Evolutionary conservation across 1,139 yeast genomes (phyloP), one percentile per base, ranked within the genome.

Genomic region (Candida anutae): DNA sequence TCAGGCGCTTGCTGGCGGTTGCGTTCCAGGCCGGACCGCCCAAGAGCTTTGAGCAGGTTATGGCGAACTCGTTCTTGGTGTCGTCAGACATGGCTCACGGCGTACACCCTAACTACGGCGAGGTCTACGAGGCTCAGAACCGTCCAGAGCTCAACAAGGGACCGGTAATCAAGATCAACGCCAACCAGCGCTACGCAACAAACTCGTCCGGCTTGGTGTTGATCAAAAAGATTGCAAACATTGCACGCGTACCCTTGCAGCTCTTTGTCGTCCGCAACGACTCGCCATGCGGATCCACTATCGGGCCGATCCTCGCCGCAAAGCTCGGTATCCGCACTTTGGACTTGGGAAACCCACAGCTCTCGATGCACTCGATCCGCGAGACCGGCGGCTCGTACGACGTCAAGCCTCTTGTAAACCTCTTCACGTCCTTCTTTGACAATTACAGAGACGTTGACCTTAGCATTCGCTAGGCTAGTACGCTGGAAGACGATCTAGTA

Each of bases 61-160:
- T 81, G 57, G 73, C 95, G 10, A 81, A 78, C 49, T 85, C 97
- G 1, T 88, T 90, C 55, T 69, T 90, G 42, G 57, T 90, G 28
- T 88, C 97, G 0, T 85, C 95, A 0, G 98, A 90, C 51, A 90
- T 85, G 77, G 95, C 97, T 1, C 98, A 90, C 49, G 97, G 95
- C 17, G 80, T 88, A 21, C 95, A 90, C 50, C 98, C 98, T 35
- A 90, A 90, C 55, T 90, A 88, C 53, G 59, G 72, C 6, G 70
- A 68, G 28, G 73, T 73, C 43, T 83, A 90, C 52, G 98, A 90
- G 50, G 51, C 72, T 11, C 63, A 69, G 36, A 94, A 88, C 53
- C 74, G 76, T 38, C 97, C 98, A 1, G 69, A 69, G 30, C 59
- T 90, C 36, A 93, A 93, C 48, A 66, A 68, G 29, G 98, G 98